Percentiles rank a stretch among this genome's conserved stretches.
These are phyloP conservation scores for Globisporangium irregulare DNA, from an alignment of 352 stramenopile genomes.

Conservation along the genomic window DNA sequence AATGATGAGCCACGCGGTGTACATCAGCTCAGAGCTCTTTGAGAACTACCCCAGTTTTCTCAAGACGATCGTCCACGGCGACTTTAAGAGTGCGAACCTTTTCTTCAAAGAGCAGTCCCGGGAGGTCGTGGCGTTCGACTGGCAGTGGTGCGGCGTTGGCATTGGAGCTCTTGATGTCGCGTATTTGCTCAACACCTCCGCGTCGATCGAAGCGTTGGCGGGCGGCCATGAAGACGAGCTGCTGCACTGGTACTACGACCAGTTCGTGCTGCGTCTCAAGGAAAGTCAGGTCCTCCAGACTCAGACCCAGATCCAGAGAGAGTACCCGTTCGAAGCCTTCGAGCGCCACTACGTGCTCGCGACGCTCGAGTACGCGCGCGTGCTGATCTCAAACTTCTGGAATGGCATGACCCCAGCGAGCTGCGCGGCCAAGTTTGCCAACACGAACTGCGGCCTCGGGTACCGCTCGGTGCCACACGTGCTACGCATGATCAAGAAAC, in stretches of 20 bases:
- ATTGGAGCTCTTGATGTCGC: constrained; percentile 62
- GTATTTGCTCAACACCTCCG: constrained; percentile 68
- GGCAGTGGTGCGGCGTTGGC: constrained; percentile 66
- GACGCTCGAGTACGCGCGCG: constrained; percentile 59
- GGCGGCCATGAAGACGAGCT: constrained; percentile 29
- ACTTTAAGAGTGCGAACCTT: constrained; percentile 74
- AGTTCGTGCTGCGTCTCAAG: constrained; percentile 20
- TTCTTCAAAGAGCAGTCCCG: constrained; percentile 49
- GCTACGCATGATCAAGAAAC: constrained; percentile 47
- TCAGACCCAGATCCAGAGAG: constrained; percentile 5
- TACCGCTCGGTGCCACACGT: constrained; percentile 68
- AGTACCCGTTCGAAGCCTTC: constrained; percentile 53
- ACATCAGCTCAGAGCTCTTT: constrained; percentile 46
- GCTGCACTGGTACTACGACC: constrained; percentile 55
- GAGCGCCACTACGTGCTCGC: constrained; percentile 56
- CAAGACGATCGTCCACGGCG: constrained; percentile 56
- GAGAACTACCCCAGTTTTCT: constrained; percentile 19
- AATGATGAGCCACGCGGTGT: constrained; percentile 44
- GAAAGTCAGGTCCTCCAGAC: constrained; percentile 7
- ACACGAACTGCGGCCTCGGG: constrained; percentile 67
- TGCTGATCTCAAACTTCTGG: constrained; percentile 71
- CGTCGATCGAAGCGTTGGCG: constrained; percentile 41
- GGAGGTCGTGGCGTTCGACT: constrained; percentile 64
- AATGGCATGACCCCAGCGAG: constrained; percentile 40
- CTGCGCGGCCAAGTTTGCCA: constrained; percentile 34